Conservation (phyloP, 148 eudicot species). For the Dysphania ambrosioides region DNA sequence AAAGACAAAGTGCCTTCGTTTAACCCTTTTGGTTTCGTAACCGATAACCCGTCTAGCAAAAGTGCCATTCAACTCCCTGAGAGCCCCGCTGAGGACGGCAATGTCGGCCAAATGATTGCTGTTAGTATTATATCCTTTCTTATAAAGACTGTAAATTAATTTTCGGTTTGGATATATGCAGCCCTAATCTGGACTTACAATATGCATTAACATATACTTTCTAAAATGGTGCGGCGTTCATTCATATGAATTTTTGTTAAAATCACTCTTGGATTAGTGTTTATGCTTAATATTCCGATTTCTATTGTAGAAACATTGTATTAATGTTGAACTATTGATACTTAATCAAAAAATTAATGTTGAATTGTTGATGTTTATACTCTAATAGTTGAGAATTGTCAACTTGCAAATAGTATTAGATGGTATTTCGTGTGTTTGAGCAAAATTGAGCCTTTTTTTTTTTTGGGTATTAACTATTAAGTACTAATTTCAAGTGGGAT, state of each 20-base stretch:
- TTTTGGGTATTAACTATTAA: not conserved
- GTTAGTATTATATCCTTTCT: slow-evolving; percentile 34
- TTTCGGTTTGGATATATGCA: not conserved
- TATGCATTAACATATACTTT: too few species aligned
- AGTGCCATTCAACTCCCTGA: slow-evolving; percentile 95
- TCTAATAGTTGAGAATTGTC: not conserved
- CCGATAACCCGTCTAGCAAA: slow-evolving; percentile 89
- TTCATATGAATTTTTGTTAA: too few species aligned
- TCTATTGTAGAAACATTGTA: too few species aligned
- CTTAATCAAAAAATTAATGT: too few species aligned
- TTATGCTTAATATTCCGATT: too few species aligned
- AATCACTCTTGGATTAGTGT: too few species aligned
- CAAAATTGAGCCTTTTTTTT: too few species aligned
- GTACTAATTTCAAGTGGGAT: not conserved
- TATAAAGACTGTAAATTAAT: not conserved
- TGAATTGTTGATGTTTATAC: too few species aligned
- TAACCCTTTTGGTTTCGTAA: slow-evolving; percentile 94
- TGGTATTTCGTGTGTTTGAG: too few species aligned
- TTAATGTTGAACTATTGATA: too few species aligned
- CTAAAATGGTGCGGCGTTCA: too few species aligned
- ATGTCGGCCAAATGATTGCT: slow-evolving; percentile 92
- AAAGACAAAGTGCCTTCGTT: slow-evolving; percentile 52
- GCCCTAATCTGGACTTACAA: too few species aligned
- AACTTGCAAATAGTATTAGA: not conserved
- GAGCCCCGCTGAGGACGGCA: slow-evolving; percentile 94